These are phyloP conservation scores for Leccinum fallax DNA, from an alignment of 1,284 basidiomycete genomes.

Conservation along the genomic window DNA sequence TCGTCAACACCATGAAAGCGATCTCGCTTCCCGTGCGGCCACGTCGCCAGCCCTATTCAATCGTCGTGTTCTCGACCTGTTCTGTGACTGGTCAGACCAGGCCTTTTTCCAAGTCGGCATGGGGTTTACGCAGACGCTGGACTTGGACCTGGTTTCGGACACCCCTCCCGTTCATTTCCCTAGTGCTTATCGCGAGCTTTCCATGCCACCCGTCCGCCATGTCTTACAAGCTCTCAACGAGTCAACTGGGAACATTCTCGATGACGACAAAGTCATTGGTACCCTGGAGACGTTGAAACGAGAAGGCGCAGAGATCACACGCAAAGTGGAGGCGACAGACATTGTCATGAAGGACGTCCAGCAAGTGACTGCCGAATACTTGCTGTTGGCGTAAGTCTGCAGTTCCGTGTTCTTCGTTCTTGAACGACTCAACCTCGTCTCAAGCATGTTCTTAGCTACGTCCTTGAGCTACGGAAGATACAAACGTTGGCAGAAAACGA, in stretches of 20 bases:
- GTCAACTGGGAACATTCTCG: no score
- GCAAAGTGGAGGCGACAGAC: no score
- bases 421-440: no score
- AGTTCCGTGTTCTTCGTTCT: no score
- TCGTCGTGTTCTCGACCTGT: constrained; percentile 97
- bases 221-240: no score
- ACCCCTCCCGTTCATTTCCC: constrained; percentile 82
- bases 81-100: constrained; percentile 97
- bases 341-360: no score
- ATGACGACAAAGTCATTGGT: no score
- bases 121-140: constrained; percentile 92
- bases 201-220: constrained; percentile 78
- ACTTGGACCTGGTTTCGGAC: constrained; percentile 86
- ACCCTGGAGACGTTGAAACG: no score
- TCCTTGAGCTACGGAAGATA: constrained; percentile 74
- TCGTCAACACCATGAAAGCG: constrained; percentile 99
- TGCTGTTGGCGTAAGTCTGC: no score
- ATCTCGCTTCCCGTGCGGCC: constrained; percentile 92
- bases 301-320: no score
- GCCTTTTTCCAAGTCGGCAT: constrained; percentile 96
- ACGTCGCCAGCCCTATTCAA: constrained; percentile 98
- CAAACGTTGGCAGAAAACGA: constrained; percentile 88
- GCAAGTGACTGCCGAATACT: no score
- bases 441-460: no score
- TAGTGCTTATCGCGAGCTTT: constrained; percentile 81